Evolutionary conservation across 2,329 filamentous ascomycete species (phyloP).

Genomic region (Fusarium sp.): DNA sequence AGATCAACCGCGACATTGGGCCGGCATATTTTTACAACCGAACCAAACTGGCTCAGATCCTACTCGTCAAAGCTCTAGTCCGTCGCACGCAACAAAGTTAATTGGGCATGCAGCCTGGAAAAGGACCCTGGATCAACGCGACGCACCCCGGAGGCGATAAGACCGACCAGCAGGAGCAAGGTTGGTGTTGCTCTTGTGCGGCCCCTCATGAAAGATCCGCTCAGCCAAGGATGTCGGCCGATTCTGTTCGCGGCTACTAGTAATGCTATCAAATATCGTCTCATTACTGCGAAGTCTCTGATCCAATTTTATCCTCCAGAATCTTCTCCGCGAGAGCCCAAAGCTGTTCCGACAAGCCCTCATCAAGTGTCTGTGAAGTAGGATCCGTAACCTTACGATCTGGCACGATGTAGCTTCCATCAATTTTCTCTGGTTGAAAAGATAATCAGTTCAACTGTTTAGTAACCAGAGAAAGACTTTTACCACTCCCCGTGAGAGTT

Average conservation of each 20-base stretch:
- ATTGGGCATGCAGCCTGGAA: constrained; percentile 7
- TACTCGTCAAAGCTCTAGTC: neutral
- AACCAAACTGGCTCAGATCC: constrained; percentile 5
- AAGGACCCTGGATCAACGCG: constrained; percentile 16
- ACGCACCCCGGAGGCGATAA: constrained; percentile 22
- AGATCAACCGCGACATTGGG: constrained; percentile 15
- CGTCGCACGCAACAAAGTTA: constrained; percentile 11
- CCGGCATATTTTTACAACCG: constrained; percentile 12
- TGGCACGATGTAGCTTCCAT: constrained; percentile 8
- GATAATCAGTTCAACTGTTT: no score
- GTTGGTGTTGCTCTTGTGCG: constrained; percentile 6
- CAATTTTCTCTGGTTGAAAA: constrained; percentile 11
- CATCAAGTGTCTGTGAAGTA: constrained; percentile 9
- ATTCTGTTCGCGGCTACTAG: constrained; percentile 22
- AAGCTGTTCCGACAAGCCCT: constrained; percentile 1
- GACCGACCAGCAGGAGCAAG: constrained; percentile 15
- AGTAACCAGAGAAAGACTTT: no score
- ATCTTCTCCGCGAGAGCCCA: constrained; percentile 4
- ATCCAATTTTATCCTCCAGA: constrained; percentile 4
- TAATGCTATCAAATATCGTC: no score
- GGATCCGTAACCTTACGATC: constrained; percentile 13
- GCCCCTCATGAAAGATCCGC: constrained; percentile 12
- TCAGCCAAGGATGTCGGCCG: constrained; percentile 11
- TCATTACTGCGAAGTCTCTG: neutral
- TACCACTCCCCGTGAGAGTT: no score